Conservation (phyloP, 2,329 filamentous ascomycete genomes). For the Fusarium camptoceras region DNA sequence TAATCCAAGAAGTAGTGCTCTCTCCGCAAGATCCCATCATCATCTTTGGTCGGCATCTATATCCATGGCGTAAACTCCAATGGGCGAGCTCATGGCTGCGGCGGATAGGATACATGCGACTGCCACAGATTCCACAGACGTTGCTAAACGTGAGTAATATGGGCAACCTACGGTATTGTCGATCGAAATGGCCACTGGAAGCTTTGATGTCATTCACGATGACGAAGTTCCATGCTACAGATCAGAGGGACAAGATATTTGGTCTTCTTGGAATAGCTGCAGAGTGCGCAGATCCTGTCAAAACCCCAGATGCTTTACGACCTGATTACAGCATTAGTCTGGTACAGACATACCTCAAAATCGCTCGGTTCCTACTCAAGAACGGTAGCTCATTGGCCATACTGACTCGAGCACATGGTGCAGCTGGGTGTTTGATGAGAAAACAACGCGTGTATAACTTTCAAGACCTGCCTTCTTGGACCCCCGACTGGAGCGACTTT, state of each 20-base stretch:
- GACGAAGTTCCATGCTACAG: constrained; percentile 5
- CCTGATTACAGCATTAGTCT: not conserved
- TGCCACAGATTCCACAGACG: not conserved
- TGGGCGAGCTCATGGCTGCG: constrained; percentile 4
- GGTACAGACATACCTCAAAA: not conserved
- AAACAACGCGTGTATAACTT: not conserved
- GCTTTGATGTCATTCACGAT: constrained; percentile 8
- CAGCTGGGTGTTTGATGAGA: not conserved
- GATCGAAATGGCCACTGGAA: not conserved
- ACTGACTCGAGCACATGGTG: not conserved
- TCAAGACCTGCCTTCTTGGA: not conserved
- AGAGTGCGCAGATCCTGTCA: not conserved
- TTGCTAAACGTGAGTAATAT: not conserved
- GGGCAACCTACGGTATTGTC: not conserved
- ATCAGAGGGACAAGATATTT: constrained; percentile 5
- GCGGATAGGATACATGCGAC: not conserved
- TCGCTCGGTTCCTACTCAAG: not conserved
- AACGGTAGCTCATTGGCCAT: not conserved
- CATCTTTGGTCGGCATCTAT: not conserved
- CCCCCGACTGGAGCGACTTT: constrained; percentile 5
- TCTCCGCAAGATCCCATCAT: not conserved
- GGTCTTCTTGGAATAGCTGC: not conserved
- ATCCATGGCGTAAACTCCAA: not conserved
- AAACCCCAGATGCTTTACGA: not conserved
- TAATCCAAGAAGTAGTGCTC: not conserved